Percentiles rank a stretch among this genome's conserved stretches.
Evolutionary conservation across 148 eudicot genomes (phyloP).

Genomic region (Rhododendron ovatum): DNA sequence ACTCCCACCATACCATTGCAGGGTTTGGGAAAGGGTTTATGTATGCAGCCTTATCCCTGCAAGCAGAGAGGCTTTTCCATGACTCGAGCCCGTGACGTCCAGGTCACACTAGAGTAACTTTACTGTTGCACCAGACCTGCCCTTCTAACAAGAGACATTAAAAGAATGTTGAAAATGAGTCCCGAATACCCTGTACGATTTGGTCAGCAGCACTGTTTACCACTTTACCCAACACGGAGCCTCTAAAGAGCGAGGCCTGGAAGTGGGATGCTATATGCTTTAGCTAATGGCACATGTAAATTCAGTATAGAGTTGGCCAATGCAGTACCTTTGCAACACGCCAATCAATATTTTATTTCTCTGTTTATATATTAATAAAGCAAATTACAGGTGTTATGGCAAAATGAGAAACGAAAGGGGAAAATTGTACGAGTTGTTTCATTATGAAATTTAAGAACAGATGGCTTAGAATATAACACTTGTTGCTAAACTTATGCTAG

Average conservation of each 20-base stretch:
- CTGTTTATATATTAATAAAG: neutral
- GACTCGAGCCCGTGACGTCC: no score
- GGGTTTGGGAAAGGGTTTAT: no score
- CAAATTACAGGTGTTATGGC: neutral
- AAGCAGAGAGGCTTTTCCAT: no score
- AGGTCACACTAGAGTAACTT: no score
- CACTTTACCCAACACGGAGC: neutral
- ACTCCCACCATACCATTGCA: no score
- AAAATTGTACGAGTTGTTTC: neutral
- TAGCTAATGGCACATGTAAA: neutral
- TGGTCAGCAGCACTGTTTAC: neutral
- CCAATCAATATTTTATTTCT: neutral
- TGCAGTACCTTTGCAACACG: neutral
- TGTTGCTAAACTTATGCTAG: neutral
- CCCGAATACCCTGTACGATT: neutral
- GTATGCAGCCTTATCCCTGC: no score
- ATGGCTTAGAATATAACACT: neutral
- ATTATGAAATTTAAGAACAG: neutral
- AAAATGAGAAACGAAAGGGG: neutral
- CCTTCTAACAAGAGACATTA: neutral
- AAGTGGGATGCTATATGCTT: neutral
- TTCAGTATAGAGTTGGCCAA: neutral
- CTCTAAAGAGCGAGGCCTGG: neutral
- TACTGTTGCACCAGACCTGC: no score
- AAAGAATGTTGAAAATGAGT: neutral